Percentiles rank a stretch among this genome's conserved stretches.
phyloP scores from a whole-genome alignment of 768 basidiomycete species.

The Termitomyces sp. region DNA sequence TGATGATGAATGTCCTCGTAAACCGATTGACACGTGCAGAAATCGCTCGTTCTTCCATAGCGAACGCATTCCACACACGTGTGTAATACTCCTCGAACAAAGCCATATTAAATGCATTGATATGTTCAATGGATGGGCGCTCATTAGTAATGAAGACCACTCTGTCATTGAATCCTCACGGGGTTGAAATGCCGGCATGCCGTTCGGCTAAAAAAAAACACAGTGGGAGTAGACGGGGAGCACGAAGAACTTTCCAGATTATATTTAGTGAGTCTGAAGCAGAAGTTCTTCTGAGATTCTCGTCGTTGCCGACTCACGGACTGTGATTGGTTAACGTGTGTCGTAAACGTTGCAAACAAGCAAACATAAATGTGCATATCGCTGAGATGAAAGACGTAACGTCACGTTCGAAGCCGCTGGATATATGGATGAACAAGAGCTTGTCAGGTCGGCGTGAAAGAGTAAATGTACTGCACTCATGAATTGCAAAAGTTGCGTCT shows the following conservation, averaged over 20 bases:
- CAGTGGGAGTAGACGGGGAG: background rate
- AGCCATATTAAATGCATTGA: background rate
- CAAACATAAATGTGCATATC: background rate
- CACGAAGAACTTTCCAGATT: background rate
- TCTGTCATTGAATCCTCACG: background rate
- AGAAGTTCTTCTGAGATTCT: background rate
- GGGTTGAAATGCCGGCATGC: background rate
- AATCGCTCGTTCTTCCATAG: background rate
- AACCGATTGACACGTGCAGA: background rate
- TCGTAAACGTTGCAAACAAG: background rate
- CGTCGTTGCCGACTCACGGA: background rate
- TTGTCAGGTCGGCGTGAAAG: background rate
- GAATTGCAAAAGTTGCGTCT: too few species aligned
- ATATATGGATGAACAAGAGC: background rate
- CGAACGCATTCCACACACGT: background rate
- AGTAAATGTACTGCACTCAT: background rate
- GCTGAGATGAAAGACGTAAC: background rate
- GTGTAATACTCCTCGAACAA: background rate
- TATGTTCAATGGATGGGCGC: background rate
- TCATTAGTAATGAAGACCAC: background rate
- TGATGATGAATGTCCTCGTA: background rate
- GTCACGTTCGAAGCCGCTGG: background rate
- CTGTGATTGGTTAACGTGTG: background rate
- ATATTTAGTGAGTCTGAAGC: background rate
- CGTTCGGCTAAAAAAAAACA: background rate